Percentiles rank a stretch among this genome's conserved stretches.
Evolutionary conservation across 768 basidiomycete species (phyloP).

Genomic region (Russula olivacea): DNA sequence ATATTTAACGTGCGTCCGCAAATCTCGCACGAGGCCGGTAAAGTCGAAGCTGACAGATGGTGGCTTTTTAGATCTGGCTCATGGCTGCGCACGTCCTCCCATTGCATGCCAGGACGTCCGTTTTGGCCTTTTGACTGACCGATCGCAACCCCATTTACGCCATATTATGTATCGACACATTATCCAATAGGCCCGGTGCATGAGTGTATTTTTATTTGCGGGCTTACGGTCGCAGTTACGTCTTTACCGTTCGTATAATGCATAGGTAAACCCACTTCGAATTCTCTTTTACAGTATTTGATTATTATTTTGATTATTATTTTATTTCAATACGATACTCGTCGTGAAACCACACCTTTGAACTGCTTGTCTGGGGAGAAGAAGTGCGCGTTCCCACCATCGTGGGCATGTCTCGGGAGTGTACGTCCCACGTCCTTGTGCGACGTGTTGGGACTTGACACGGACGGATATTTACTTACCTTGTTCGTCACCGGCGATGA

Average conservation of each 20-base stretch:
- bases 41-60: slow-evolving; percentile 17
- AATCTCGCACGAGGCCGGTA: slow-evolving; percentile 10
- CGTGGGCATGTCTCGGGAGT: not conserved
- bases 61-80: slow-evolving; percentile 21
- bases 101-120: slow-evolving; percentile 22
- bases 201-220: slow-evolving; percentile 24
- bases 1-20: slow-evolving; percentile 28
- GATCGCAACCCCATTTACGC: slow-evolving; percentile 17
- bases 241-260: slow-evolving; percentile 22
- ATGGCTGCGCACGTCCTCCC: slow-evolving; percentile 24
- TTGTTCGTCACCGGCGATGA: not conserved
- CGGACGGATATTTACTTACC: slow-evolving; percentile 1
- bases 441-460: not conserved
- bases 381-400: not conserved
- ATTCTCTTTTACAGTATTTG: slow-evolving; percentile 7
- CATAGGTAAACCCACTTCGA: slow-evolving; percentile 18
- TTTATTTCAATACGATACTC: slow-evolving; percentile 8
- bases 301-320: slow-evolving; percentile 3
- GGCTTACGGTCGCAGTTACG: slow-evolving; percentile 14
- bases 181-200: slow-evolving; percentile 10
- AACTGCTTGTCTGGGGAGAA: not conserved
- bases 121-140: slow-evolving; percentile 23
- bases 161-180: slow-evolving; percentile 22
- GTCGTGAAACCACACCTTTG: slow-evolving; percentile 7
- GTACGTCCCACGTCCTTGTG: not conserved